These are phyloP conservation scores for Eimeria acervulina DNA, from an alignment of 169 alveolate species.

Conservation along the genomic window DNA sequence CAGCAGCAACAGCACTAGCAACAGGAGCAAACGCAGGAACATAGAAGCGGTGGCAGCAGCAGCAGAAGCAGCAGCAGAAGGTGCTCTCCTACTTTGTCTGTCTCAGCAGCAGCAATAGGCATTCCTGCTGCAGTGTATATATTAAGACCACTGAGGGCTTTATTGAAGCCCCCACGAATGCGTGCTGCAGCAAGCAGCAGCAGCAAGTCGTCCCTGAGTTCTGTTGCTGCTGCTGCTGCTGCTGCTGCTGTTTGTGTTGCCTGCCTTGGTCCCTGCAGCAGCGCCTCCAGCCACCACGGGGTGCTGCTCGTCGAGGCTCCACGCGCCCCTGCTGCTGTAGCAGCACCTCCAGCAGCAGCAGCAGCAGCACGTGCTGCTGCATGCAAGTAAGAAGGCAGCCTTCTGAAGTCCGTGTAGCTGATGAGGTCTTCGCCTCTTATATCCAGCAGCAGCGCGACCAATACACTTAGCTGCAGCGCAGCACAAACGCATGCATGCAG, in stretches of 20 bases:
- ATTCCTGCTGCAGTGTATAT: not conserved
- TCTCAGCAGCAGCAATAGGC: constrained; percentile 52
- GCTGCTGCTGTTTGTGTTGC: constrained; percentile 22
- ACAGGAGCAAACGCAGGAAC: not conserved
- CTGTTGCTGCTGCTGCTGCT: constrained; percentile 47
- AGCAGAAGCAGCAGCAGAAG: constrained; percentile 27
- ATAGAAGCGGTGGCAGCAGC: not conserved
- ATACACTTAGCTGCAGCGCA: constrained; percentile 56
- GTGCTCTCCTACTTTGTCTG: not conserved
- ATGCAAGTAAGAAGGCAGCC: constrained; percentile 60
- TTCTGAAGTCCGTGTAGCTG: constrained; percentile 26
- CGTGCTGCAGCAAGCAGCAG: constrained; percentile 58
- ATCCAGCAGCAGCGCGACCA: constrained; percentile 46
- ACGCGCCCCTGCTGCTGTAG: not conserved
- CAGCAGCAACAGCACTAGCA: constrained; percentile 20
- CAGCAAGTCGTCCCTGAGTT: constrained; percentile 51
- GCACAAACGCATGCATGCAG: constrained; percentile 48
- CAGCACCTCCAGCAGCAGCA: constrained; percentile 36
- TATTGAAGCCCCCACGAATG: constrained; percentile 15
- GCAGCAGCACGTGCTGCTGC: constrained; percentile 76
- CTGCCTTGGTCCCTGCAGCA: constrained; percentile 18
- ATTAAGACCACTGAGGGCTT: not conserved
- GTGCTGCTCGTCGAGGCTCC: not conserved
- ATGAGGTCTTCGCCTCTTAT: not conserved
- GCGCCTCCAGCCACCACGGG: constrained; percentile 48